Evolutionary conservation across 345 rosid genomes (phyloP).

Genomic region (Salix viminalis): DNA sequence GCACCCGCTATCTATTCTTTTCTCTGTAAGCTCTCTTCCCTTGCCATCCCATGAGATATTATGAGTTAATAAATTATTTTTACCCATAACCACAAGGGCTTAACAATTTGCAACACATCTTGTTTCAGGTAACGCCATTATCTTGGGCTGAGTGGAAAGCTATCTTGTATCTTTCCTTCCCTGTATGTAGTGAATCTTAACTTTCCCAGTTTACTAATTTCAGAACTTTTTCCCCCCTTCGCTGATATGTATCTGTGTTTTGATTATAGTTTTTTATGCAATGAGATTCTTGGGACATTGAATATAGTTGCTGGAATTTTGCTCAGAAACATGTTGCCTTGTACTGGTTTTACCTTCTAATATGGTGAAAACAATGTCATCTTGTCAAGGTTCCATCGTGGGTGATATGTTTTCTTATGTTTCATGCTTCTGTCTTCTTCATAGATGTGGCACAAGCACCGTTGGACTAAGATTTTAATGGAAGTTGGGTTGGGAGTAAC

Average conservation of each 20-base stretch:
- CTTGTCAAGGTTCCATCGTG: background rate
- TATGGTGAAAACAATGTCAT: background rate
- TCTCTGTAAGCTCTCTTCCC: conserved; percentile 69
- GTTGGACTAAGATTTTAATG: background rate
- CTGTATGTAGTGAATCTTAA: conserved; percentile 48
- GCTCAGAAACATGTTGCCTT: background rate
- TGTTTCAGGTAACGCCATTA: conserved; percentile 76
- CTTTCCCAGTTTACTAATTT: background rate
- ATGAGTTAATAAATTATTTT: background rate
- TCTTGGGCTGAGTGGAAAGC: conserved; percentile 92
- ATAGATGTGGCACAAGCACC: background rate
- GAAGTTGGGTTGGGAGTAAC: background rate
- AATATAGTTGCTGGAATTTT: background rate
- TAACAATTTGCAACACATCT: conserved; percentile 23
- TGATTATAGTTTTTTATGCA: background rate
- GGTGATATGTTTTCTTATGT: background rate
- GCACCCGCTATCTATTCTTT: conserved; percentile 78
- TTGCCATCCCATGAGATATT: conserved; percentile 1
- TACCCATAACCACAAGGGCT: conserved; percentile 3
- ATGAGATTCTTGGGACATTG: background rate
- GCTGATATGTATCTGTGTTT: background rate
- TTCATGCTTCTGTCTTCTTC: background rate
- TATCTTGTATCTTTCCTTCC: conserved; percentile 89
- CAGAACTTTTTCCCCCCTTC: background rate
- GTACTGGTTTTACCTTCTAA: background rate